Evolutionary conservation across 495 filamentous ascomycete species (phyloP).

Genomic region (Acidiella bohemica): DNA sequence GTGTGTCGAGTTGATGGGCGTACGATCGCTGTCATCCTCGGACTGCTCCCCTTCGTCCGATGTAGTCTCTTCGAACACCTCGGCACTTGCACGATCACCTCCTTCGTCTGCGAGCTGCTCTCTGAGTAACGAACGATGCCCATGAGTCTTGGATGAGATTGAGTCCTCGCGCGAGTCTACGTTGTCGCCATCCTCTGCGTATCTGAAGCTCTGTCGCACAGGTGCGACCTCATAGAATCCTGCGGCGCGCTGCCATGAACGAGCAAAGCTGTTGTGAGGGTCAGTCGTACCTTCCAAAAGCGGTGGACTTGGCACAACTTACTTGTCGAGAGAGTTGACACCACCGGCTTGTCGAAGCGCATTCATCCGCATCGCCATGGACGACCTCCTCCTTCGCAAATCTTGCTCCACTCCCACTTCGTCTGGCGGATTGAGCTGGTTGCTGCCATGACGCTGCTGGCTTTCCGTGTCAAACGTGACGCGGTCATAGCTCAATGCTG

Average conservation of each 20-base stretch:
- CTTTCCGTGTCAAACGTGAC: constrained; percentile 22
- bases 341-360: constrained; percentile 69
- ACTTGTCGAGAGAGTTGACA: constrained; percentile 53
- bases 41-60: too few relatives aligned
- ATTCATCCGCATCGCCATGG: constrained; percentile 57
- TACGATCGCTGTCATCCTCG: too few relatives aligned
- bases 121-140: constrained; percentile 36
- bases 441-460: background rate
- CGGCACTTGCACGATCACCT: constrained; percentile 14
- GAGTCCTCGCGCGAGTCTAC: constrained; percentile 34
- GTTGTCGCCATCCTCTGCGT: constrained; percentile 32
- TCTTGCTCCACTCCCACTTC: too few relatives aligned
- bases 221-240: constrained; percentile 76
- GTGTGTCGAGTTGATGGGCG: too few relatives aligned
- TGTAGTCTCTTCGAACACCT: constrained; percentile 23
- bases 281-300: too few relatives aligned
- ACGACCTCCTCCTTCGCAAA: constrained; percentile 41
- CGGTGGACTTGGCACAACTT: too few relatives aligned
- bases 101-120: constrained; percentile 31
- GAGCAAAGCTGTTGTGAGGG: constrained; percentile 74
- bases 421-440: constrained; percentile 1
- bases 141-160: constrained; percentile 24
- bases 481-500: constrained; percentile 1
- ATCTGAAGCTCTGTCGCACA: constrained; percentile 51
- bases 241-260: constrained; percentile 86